Base-by-base conservation (phyloP, 2,329 filamentous ascomycete genomes). In the Fusarium redolens region DNA sequence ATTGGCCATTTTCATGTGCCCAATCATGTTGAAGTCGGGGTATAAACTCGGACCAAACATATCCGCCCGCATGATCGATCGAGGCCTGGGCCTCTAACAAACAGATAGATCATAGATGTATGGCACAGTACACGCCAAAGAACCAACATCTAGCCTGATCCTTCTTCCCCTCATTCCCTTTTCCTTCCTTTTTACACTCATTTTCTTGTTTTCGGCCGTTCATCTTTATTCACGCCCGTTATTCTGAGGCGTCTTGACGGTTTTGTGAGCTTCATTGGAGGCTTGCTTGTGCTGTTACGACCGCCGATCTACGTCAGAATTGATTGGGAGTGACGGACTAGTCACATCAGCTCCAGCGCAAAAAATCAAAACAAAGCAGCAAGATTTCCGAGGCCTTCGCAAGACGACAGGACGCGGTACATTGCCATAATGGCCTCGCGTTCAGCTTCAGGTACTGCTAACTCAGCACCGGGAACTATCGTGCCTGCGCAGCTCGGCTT, bases 401-500 rank as follows among this genome's bases (percentile, higher is more conserved):
- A 48, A 48, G 51, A 65, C 45, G 33, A 43, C 48, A 59, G 44
- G 45, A 20, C 58, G 38, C n/a, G 30, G 33, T 17, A 20, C 22
- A 30, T 31, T 28, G 18, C 37, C 47, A 52, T 18, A 37, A 79
- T 79, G 75, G 51, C 75, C 25, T 28, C 70, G 22, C 69, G 59
- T 45, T 51, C 68, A 45, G 61, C 68, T 51, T 30, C 67, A 25
- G 67, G 64, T 47, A 57, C 75, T 43, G 51, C 71, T 31, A 47
- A 74, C 18, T 55, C 75, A 55, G 55, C 75, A 13, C 59, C 69
- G 3, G 74, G 78, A 41, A 69, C 77, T 51, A 57, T 80, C 48
- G 79, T 82, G 41, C 95, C 96, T 47, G 96, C 96, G 40, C 93
- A 93, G 79, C 89, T 98, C 35, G 93, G 93, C 77, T 98, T 96